A percentile compares a stretch with the other conserved stretches of the same genome.
Evolutionary conservation across 805 yeast genomes (phyloP).

Genomic region (Yarrowia divulgata): DNA sequence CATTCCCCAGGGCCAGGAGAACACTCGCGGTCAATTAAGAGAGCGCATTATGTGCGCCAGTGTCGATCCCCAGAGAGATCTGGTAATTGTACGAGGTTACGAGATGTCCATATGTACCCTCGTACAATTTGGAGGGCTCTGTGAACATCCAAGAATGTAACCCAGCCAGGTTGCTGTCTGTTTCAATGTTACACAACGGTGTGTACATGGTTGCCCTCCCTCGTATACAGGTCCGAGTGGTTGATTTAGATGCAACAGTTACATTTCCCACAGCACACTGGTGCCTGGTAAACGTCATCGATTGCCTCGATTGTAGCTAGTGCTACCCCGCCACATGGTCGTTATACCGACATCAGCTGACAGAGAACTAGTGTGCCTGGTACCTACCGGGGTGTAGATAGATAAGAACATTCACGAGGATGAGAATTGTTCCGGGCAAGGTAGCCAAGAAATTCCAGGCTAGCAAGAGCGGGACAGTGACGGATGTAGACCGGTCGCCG

Average conservation of each 20-base stretch:
- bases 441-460: slow-evolving; percentile 14
- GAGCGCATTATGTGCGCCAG: background rate
- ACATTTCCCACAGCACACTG: too few species aligned
- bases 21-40: background rate
- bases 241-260: too few species aligned
- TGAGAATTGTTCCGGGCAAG: background rate
- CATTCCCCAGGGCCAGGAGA: background rate
- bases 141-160: slow-evolving; percentile 6
- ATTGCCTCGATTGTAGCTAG: too few species aligned
- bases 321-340: background rate
- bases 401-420: slow-evolving; percentile 10
- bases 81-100: background rate
- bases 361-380: background rate
- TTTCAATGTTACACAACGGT: background rate
- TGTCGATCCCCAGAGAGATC: slow-evolving; percentile 13
- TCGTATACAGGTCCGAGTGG: background rate
- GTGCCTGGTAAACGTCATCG: too few species aligned
- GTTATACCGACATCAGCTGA: background rate
- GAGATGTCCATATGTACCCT: slow-evolving; percentile 4
- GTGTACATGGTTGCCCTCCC: background rate
- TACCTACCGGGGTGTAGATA: background rate
- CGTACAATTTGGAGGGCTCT: slow-evolving; percentile 10
- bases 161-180: background rate
- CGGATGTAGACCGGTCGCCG: background rate
- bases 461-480: background rate